Conservation (phyloP, 345 rosid species). For the Pugionium dolabratum region DNA sequence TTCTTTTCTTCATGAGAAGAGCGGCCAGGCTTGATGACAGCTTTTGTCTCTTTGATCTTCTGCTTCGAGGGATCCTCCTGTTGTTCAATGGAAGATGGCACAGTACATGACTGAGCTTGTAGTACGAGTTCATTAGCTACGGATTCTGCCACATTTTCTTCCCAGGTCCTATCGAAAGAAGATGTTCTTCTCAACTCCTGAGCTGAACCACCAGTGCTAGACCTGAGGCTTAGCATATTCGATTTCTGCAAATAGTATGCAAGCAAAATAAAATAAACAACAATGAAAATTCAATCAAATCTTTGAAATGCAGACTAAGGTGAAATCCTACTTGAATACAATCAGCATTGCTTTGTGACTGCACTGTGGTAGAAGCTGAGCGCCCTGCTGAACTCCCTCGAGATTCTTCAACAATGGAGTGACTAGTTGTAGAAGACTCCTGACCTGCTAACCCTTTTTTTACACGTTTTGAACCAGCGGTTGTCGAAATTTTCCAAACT, state of each 20-base stretch:
- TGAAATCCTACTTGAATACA: constrained; percentile 47
- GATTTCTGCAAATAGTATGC: constrained; percentile 47
- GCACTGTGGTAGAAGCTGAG: constrained; percentile 37
- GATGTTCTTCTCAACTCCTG: constrained; percentile 84
- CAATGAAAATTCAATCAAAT: not conserved
- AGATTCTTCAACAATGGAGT: constrained; percentile 54
- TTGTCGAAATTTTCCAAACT: constrained; percentile 93
- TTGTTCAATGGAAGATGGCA: constrained; percentile 67
- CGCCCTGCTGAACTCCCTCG: constrained; percentile 47
- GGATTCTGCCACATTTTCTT: constrained; percentile 89
- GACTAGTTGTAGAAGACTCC: constrained; percentile 61
- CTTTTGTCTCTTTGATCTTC: constrained; percentile 67
- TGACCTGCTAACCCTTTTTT: constrained; percentile 67
- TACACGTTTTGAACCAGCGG: constrained; percentile 75
- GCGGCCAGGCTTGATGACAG: constrained; percentile 65
- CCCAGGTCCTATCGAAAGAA: constrained; percentile 85
- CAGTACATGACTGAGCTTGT: constrained; percentile 58
- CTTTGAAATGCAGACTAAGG: constrained; percentile 8
- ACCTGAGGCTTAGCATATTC: constrained; percentile 47
- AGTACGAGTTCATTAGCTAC: constrained; percentile 81
- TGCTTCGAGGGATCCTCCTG: constrained; percentile 66
- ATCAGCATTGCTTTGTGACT: constrained; percentile 44
- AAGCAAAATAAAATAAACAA: constrained; percentile 9
- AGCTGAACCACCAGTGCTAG: constrained; percentile 47
- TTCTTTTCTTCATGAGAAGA: constrained; percentile 90